A percentile compares a stretch with the other conserved stretches of the same genome.
phyloP scores from a whole-genome alignment of 768 basidiomycete species.

The Lepiota venenata region DNA sequence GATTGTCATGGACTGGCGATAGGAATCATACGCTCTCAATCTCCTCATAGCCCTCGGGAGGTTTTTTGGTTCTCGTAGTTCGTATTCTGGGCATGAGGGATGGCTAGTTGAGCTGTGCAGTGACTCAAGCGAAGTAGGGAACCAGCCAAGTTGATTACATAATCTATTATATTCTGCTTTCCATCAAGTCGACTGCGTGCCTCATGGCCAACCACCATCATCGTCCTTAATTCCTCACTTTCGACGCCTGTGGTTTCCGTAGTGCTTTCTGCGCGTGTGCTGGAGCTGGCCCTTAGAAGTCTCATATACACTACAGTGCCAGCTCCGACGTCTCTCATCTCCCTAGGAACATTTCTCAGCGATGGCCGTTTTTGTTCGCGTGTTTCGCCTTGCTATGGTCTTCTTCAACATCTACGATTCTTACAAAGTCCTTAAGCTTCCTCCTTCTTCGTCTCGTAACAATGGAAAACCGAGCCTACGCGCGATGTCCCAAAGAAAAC shows the following conservation, averaged over 20 bases:
- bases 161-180: conserved; percentile 11
- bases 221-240: neutral
- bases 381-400: conserved; percentile 66
- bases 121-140: neutral
- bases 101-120: neutral
- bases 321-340: conserved; percentile 3
- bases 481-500: conserved; percentile 72
- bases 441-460: conserved; percentile 50
- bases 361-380: conserved; percentile 69
- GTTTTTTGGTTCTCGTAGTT: conserved; percentile 88
- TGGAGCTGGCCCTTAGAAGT: neutral
- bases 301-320: conserved; percentile 11
- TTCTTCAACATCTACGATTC: conserved; percentile 82
- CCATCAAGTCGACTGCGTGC: neutral
- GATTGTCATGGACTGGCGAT: neutral
- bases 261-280: conserved; percentile 17
- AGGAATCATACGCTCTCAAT: conserved; percentile 64
- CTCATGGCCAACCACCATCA: conserved; percentile 6
- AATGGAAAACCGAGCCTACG: conserved; percentile 62
- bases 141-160: conserved; percentile 18
- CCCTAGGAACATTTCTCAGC: conserved; percentile 10
- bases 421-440: conserved; percentile 76
- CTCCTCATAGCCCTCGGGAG: conserved; percentile 95
- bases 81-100: conserved; percentile 87
- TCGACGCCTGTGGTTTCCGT: conserved; percentile 6